phyloP scores from a whole-genome alignment of 1,284 basidiomycete genomes.

The Boletus sp. region DNA sequence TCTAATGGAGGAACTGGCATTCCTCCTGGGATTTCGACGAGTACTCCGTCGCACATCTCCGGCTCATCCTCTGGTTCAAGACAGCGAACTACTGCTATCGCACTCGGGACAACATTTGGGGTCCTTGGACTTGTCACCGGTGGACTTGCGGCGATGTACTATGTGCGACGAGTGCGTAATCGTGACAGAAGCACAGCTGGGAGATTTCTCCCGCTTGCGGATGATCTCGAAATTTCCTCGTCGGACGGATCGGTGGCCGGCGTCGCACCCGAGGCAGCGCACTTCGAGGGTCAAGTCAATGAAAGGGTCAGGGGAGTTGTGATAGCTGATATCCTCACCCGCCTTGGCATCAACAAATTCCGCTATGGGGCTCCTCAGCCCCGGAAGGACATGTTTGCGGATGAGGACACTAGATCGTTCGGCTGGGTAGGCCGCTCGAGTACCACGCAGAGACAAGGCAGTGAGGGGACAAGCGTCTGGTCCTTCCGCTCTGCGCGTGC shows the following conservation, averaged over 20 bases:
- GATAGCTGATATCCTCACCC: conserved; percentile 20
- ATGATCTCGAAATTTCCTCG: conserved; percentile 22
- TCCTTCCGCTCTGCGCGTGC: conserved; percentile 54
- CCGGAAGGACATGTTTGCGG: conserved; percentile 68
- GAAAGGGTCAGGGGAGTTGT: background rate
- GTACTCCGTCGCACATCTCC: conserved; percentile 8
- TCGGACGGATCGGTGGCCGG: conserved; percentile 9
- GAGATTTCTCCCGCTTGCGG: conserved; percentile 21
- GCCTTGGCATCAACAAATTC: conserved; percentile 23
- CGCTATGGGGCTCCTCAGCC: conserved; percentile 15
- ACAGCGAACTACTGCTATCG: conserved; percentile 44
- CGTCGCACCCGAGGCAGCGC: conserved; percentile 5
- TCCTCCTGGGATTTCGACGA: conserved; percentile 4
- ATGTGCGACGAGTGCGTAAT: conserved; percentile 28
- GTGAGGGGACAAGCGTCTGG: conserved; percentile 41
- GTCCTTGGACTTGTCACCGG: conserved; percentile 47
- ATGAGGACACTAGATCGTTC: conserved; percentile 64
- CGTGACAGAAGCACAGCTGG: conserved; percentile 7
- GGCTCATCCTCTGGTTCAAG: conserved; percentile 15
- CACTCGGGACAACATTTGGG: conserved; percentile 54
- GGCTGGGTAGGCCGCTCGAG: conserved; percentile 31
- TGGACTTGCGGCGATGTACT: conserved; percentile 41
- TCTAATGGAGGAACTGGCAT: conserved; percentile 13
- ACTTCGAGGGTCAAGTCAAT: conserved; percentile 2
- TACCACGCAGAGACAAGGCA: conserved; percentile 34